Conservation (phyloP, 495 filamentous ascomycete species). For the Penicillium tannophilum region DNA sequence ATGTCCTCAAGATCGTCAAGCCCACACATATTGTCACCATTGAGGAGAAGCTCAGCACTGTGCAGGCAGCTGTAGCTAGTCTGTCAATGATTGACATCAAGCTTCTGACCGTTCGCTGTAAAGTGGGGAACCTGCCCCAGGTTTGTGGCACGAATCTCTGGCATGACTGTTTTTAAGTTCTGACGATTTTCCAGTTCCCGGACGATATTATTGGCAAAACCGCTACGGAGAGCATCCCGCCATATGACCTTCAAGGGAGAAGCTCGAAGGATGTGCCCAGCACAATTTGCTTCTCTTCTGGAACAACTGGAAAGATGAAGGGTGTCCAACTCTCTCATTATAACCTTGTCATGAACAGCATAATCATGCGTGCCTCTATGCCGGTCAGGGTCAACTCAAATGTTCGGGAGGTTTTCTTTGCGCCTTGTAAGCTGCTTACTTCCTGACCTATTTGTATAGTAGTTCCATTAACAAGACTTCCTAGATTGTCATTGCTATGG, state of each 20-base stretch:
- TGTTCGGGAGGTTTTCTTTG: conserved; percentile 15
- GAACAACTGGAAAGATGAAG: conserved; percentile 16
- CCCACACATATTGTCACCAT: conserved; percentile 14
- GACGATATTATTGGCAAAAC: conserved; percentile 10
- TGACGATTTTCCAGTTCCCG: conserved; percentile 9
- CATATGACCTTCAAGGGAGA: conserved; percentile 6
- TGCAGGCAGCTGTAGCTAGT: conserved; percentile 6
- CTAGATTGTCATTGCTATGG: conserved; percentile 15
- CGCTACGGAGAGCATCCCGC: conserved; percentile 5
- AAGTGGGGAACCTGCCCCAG: conserved; percentile 4
- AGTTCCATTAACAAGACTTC: neutral
- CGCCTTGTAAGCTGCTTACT: conserved; percentile 5
- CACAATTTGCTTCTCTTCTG: conserved; percentile 15
- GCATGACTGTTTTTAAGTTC: neutral
- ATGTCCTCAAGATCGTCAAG: conserved; percentile 10
- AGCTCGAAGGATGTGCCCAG: conserved; percentile 11
- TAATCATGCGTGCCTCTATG: conserved; percentile 14
- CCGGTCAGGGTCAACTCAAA: conserved; percentile 12
- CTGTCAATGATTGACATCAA: neutral
- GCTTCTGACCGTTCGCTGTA: conserved; percentile 10
- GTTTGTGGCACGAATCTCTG: neutral
- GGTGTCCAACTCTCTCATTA: conserved; percentile 14
- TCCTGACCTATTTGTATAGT: too few species aligned
- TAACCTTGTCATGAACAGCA: conserved; percentile 13
- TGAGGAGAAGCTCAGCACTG: conserved; percentile 11